These are phyloP conservation scores for Penicillium polonicum DNA, from an alignment of 2,329 filamentous ascomycete species.

Conservation along the genomic window DNA sequence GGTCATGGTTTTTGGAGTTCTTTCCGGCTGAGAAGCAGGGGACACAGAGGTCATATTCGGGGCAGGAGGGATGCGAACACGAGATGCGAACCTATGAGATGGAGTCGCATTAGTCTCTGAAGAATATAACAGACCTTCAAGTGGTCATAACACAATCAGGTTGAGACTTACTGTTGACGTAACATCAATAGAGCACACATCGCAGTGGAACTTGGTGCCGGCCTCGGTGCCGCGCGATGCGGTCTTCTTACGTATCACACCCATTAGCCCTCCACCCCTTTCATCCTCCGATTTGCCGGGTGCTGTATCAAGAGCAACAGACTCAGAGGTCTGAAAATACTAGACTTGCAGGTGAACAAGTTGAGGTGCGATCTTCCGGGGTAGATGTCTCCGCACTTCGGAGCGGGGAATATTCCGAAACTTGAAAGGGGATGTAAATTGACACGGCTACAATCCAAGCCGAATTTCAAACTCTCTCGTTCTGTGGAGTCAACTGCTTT, in stretches of 20 bases:
- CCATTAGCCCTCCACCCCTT: conserved; percentile 60
- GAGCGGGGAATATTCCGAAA: conserved; percentile 17
- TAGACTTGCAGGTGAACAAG: conserved; percentile 7
- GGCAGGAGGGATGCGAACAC: conserved; percentile 78
- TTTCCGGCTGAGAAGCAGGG: conserved; percentile 86
- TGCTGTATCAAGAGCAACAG: conserved; percentile 30
- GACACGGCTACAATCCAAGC: neutral
- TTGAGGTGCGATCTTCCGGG: conserved; percentile 16
- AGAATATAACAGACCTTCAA: neutral
- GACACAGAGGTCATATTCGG: conserved; percentile 95
- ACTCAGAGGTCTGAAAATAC: conserved; percentile 28
- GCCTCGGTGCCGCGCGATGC: conserved; percentile 80
- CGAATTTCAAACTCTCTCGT: neutral
- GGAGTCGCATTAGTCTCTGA: conserved; percentile 1
- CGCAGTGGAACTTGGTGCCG: conserved; percentile 93
- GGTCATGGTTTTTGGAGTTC: conserved; percentile 78
- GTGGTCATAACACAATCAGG: neutral
- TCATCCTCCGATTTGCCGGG: conserved; percentile 42
- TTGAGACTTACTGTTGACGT: conserved; percentile 76
- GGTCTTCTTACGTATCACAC: conserved; percentile 94
- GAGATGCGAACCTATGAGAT: conserved; percentile 77
- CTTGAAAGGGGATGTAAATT: neutral
- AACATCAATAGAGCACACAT: conserved; percentile 94
- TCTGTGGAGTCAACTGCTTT: conserved; percentile 1
- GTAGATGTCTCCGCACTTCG: conserved; percentile 24